These are phyloP conservation scores for Santalum album DNA, from an alignment of 164 flowering plant genomes.

Conservation along the genomic window DNA sequence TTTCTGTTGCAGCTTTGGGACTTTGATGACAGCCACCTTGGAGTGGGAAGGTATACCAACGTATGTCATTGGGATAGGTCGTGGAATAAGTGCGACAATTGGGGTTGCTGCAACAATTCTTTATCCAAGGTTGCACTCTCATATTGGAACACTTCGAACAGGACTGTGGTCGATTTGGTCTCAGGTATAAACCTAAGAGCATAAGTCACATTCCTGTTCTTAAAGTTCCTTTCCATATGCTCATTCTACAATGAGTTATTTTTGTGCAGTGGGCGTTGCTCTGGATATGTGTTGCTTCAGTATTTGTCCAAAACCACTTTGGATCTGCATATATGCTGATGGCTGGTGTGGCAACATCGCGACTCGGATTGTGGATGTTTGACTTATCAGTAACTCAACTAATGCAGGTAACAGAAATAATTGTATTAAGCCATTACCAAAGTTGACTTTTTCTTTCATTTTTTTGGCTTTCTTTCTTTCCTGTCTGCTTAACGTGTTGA, in stretches of 20 bases:
- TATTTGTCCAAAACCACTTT: conserved; percentile 35
- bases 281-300: conserved; percentile 58
- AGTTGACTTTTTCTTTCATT: no score
- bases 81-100: conserved; percentile 70
- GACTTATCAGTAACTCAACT: conserved; percentile 79
- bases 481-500: no score
- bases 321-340: conserved; percentile 66
- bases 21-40: conserved; percentile 79
- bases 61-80: conserved; percentile 62
- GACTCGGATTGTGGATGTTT: conserved; percentile 88
- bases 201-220: no score
- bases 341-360: conserved; percentile 74
- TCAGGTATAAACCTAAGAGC: conserved; percentile 48
- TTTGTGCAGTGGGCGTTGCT: conserved; percentile 27
- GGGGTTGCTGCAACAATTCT: conserved; percentile 71
- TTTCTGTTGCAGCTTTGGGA: conserved; percentile 62
- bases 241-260: background rate
- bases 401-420: conserved; percentile 60
- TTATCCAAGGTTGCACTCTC: conserved; percentile 65
- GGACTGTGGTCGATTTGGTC: conserved; percentile 96
- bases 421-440: background rate
- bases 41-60: conserved; percentile 84
- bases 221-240: background rate
- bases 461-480: no score
- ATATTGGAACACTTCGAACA: conserved; percentile 55